Base-by-base conservation (phyloP, 768 basidiomycete genomes). In the Hydnomerulius pinastri region DNA sequence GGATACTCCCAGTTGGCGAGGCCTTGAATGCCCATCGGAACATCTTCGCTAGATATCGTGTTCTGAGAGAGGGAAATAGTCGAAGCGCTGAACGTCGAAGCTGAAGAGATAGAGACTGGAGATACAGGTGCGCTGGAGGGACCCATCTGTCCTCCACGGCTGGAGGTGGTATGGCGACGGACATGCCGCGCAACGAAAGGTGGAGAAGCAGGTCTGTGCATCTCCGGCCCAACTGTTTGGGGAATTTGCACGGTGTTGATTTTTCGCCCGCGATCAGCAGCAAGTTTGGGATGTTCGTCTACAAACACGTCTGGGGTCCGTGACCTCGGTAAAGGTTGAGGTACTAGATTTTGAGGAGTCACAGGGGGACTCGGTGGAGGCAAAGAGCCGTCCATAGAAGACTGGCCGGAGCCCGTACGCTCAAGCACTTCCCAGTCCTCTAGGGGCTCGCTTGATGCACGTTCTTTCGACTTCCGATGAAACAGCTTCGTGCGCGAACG, bases 341-440 rank as follows among this genome's bases (percentile, higher is more conserved):
- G 11, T 6, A 2, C 27, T 23, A 23, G 32, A 27, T 51, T 60
- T 53, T 57, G 65, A 45, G 60, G 61, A 12, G 60, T 58, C 4
- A 45, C 53, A 42, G 57, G 64, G 6, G 58, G 64, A 28, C 54
- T 57, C 11, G 51, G 53, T 6, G 63, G 56, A 25, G 50, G 51
- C 5, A 63, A 29, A 5, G 65, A 56, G 8, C 51, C 66, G 23
- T 68, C 55, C 6, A 50, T 29, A 1, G 58, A 64, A 17, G 65
- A 64, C 42, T 60, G 59, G n/a, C 42, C 56, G 30, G 67, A 68
- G 13, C 54, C 59, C 13, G 64, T 58, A 21, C 58, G 55, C 42
- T 70, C 68, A 25, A 68, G 59, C 18, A 68, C 48, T 48, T 68
- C 67, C 67, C 67, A 68, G 18, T 68, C 67, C 3, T 70, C 62